These are phyloP conservation scores for Cardiospermum halicacabum DNA, from an alignment of 345 rosid species.

Conservation along the genomic window DNA sequence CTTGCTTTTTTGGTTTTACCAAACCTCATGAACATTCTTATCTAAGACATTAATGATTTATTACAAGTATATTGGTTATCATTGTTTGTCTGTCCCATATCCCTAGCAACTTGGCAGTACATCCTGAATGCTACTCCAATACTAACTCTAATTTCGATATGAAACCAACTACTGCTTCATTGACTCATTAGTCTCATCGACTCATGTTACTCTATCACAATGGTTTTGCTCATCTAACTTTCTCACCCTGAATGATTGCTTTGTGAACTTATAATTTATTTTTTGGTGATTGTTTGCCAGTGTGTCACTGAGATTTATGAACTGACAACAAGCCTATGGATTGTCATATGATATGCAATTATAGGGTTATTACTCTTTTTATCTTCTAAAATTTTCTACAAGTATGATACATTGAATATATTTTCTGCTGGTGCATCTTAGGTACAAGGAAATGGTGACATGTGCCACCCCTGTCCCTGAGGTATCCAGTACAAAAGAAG, in stretches of 20 bases:
- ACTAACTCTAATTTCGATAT: background rate
- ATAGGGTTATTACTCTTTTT: background rate
- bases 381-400: background rate
- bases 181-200: background rate
- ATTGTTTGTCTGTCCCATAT: background rate
- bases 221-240: background rate
- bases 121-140: background rate
- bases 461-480: constrained; percentile 75
- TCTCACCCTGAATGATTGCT: background rate
- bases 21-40: background rate
- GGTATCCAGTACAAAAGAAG: constrained; percentile 56
- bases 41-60: background rate
- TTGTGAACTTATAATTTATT: background rate
- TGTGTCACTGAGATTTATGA: background rate
- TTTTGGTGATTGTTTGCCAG: background rate
- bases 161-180: background rate
- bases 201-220: background rate
- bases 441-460: constrained; percentile 72
- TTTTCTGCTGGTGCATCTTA: constrained; percentile 21
- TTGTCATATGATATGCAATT: background rate
- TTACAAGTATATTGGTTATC: background rate
- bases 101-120: background rate
- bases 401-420: constrained; percentile 8
- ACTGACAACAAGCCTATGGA: background rate
- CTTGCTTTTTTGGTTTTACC: background rate